These are phyloP conservation scores for Nothomitra cinnamomea DNA, from an alignment of 2,329 filamentous ascomycete genomes.

Conservation along the genomic window DNA sequence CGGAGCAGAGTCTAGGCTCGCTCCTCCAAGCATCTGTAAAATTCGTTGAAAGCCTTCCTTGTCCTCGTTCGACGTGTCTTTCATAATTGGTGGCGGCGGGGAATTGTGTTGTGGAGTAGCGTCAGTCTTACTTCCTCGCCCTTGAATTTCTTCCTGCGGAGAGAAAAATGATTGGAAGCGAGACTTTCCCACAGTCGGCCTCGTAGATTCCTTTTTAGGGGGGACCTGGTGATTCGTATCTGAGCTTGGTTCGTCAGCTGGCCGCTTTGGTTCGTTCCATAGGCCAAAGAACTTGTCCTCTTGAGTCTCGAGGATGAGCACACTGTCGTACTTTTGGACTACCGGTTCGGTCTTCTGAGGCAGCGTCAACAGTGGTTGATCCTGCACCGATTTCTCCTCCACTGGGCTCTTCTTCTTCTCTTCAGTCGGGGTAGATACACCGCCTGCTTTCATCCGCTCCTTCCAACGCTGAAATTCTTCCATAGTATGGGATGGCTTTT, in stretches of 20 bases:
- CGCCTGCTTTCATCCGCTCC: conserved; percentile 66
- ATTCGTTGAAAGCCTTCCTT: conserved; percentile 75
- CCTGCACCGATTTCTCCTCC: conserved; percentile 15
- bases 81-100: conserved; percentile 20
- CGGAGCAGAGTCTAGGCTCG: conserved; percentile 23
- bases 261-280: conserved; percentile 27
- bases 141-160: conserved; percentile 35
- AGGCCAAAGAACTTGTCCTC: conserved; percentile 65
- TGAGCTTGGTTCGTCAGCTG: conserved; percentile 25
- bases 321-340: conserved; percentile 36
- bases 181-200: conserved; percentile 49
- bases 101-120: conserved; percentile 12
- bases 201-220: conserved; percentile 29
- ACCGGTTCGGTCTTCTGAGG: not conserved
- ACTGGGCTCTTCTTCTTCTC: conserved; percentile 13
- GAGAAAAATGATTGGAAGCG: conserved; percentile 74
- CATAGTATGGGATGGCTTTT: conserved; percentile 56
- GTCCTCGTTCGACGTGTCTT: conserved; percentile 41
- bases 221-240: conserved; percentile 22
- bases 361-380: not conserved
- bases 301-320: conserved; percentile 46
- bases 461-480: conserved; percentile 94
- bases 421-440: conserved; percentile 18
- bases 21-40: conserved; percentile 58
- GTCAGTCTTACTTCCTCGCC: conserved; percentile 29